phyloP scores from a whole-genome alignment of 371 early-diverging fungal species.

The Mucor indicus region DNA sequence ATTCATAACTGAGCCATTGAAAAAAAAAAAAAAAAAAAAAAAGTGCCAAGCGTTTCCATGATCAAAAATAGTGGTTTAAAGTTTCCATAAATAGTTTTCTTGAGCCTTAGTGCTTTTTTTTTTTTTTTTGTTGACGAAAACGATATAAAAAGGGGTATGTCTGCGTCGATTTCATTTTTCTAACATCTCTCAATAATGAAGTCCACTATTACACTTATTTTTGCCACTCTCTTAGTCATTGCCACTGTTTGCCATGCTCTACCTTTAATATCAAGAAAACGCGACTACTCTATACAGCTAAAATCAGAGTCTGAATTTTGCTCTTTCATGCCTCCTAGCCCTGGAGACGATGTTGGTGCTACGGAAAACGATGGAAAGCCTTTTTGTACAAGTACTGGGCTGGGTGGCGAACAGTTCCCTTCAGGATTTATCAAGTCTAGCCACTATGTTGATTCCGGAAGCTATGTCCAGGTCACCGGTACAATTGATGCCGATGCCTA shows the following conservation, averaged over 20 bases:
- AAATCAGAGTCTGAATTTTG: constrained; percentile 27
- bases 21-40: too few species aligned
- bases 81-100: too few species aligned
- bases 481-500: constrained; percentile 25
- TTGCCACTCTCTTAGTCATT: constrained; percentile 3
- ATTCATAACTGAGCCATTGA: too few species aligned
- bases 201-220: constrained; percentile 1
- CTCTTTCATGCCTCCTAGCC: constrained; percentile 37
- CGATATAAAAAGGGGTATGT: too few species aligned
- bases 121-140: too few species aligned
- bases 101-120: too few species aligned
- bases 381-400: constrained; percentile 27
- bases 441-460: constrained; percentile 18
- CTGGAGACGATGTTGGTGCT: constrained; percentile 31
- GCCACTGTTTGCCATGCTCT: constrained; percentile 1
- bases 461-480: constrained; percentile 42
- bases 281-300: constrained; percentile 11
- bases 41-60: too few species aligned
- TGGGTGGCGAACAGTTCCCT: constrained; percentile 29
- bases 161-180: too few species aligned
- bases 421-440: constrained; percentile 30
- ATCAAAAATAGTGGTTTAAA: too few species aligned
- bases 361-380: constrained; percentile 37
- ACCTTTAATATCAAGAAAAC: constrained; percentile 3
- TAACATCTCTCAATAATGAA: too few species aligned